Evolutionary conservation across 208 protist genomes (phyloP), one percentile per base, ranked within the genome.

Genomic region (Naegleria gruberi): DNA sequence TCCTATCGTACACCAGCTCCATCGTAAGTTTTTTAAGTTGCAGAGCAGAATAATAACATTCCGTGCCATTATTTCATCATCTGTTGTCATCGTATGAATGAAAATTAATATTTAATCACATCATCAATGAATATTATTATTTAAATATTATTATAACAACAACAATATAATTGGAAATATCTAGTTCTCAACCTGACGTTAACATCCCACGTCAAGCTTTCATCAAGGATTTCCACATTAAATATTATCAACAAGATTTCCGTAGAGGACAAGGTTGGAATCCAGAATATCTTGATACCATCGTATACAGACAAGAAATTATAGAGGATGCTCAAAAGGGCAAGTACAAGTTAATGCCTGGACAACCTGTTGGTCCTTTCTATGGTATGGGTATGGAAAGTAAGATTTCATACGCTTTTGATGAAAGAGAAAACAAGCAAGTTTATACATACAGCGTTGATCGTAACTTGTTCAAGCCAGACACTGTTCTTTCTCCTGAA

Each of bases 281-380:
- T 23, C 15, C 44, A 51, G 17, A 65, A 30, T 4, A 40, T 88
- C 8, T n/a, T 15, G 41, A 43, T 30, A 57, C 46, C 23, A 43
- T 88, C 26, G 19, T 88, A 41, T 65, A 43, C 17, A 88, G 84
- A 88, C n/a, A 88, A 43, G 84, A 88, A 65, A 41, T 65, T 40
- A 65, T 88, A 43, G 46, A 55, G 46, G 42, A 57, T 26, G 37
- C 84, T 37, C 17, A 77, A 77, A 37, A 30, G 17, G 65, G 65
- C 10, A 77, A 77, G n/a, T 17, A 43, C 3, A 47, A 40, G n/a
- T 40, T 88, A 30, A 43, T 65, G 34, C 45, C 43, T 23, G 84
- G 84, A 26, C 19, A 88, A 88, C 19, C 84, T 65, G 84, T 88
- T 65, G 84, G 84, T n/a, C 84, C 84, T 37, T 88, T 88, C n/a